Base-by-base conservation (phyloP, 352 stramenopile genomes). In the Hyaloperonospora brassicae region DNA sequence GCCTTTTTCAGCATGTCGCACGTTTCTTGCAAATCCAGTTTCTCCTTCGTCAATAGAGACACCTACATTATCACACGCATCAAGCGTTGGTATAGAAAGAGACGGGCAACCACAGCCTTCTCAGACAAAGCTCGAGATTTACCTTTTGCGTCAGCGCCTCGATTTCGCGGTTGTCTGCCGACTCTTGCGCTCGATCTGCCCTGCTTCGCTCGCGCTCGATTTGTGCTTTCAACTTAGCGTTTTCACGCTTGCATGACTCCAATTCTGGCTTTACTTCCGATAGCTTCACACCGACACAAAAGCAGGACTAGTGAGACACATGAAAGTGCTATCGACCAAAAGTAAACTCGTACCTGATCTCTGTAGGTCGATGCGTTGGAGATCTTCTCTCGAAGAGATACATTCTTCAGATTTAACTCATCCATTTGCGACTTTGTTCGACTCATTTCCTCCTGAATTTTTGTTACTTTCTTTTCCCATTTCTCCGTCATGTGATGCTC, bases 371-470 rank as follows among this genome's bases (percentile, higher is more conserved):
- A 79, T 41, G 66, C 72, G 10, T 74, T 84, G 2, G 75, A 62
- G 9, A 94, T 52, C 41, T 85, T 87, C 44, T 89, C 73, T 64
- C 79, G 70, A 31, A 94, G 46, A 10, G 73, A 70, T 25, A 84
- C 72, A 49, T 89, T 94, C 50, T 94, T 94, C 17, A 89, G 47
- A 24, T 76, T 76, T 8, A 87, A 39, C n/a, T 86, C 81, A 38
- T 94, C 79, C 49, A 87, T 64, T 38, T 92, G 82, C 7, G 70
- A 55, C 51, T 89, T 89, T 10, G 66, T 70, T 52, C 79, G 87
- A 34, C 60, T 70, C 58, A 79, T 64, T 39, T 94, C 84, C 0
- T 68, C 58, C 44, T 87, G 76, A 24, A 87, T 71, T 40, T 86
- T 87, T 2, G 60, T 62, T 6, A 94, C 52, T 44, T 87, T 86